Evolutionary conservation across 1,139 yeast species (phyloP), one percentile per base, ranked within the genome.

Genomic region (Yamadazyma kanchanaburiensis): DNA sequence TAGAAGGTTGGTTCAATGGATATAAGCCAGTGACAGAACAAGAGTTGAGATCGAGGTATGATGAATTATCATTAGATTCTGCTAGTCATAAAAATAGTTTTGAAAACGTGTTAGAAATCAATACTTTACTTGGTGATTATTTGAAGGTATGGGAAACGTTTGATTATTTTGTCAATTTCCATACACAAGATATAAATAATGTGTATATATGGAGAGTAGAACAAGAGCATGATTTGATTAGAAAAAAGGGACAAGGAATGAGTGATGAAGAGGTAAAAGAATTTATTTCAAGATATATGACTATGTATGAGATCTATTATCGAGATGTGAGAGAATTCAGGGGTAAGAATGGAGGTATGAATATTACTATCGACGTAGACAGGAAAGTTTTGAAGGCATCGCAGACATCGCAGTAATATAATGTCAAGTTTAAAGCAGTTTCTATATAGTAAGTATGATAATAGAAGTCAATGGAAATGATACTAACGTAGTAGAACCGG

Each of bases 1-100:
- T 91, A 30, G 98, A 91, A 58, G 98, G 98, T 2, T 91, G 98
- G 98, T 87, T 89, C 56, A 74, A 80, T 15, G 97, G 97, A 2
- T 89, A 77, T 53, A 43, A 50, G 20, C 71, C 89, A 2, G 44
- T 64, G 11, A 51, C 46, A 16, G 30, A 26, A 4, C 49, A 49
- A 16, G 45, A 43, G 31, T 33, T 63, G 9, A 38, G 43, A 9
- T 13, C 48, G 5, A 46, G 38, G 23, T 61, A 59, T 37, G 38
- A 54, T 4, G 33, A 46, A 2, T 28, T 51, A 6, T 49, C 46
- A 10, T 31, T 42, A 4, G 41, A 48, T 13, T 42, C 50, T 2
- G 39, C 43, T 1, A 10, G 7, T 18, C 41, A 64, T 12, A 57
- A 51, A 25, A 52, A 56, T 36, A 42, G 33, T 12, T 31, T 60